Conservation (phyloP, 345 rosid species). For the Euphorbia pulcherrima region DNA sequence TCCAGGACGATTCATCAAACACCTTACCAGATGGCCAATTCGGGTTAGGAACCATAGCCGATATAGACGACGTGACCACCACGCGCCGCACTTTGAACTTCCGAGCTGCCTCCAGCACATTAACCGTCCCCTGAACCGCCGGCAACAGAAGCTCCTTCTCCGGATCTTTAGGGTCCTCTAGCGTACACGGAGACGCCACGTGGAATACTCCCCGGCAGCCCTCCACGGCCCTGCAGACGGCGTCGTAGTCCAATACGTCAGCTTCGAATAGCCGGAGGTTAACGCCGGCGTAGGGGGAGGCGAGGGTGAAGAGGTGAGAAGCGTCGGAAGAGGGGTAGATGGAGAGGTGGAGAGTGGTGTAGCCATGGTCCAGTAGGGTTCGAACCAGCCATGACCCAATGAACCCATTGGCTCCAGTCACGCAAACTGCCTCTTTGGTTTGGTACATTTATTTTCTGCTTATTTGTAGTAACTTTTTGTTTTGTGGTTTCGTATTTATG, state of each 20-base stretch:
- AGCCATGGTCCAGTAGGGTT: constrained; percentile 48
- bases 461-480: no score
- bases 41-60: constrained; percentile 72
- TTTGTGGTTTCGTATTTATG: no score
- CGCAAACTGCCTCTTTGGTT: constrained; percentile 49
- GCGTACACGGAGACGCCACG: constrained; percentile 81
- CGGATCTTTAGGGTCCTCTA: constrained; percentile 62
- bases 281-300: constrained; percentile 33
- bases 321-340: constrained; percentile 59
- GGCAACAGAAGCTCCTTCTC: constrained; percentile 60
- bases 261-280: constrained; percentile 48
- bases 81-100: constrained; percentile 59
- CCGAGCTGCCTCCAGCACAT: constrained; percentile 61
- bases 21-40: constrained; percentile 44
- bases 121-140: constrained; percentile 73
- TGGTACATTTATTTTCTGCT: background rate
- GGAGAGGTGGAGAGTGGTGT: constrained; percentile 58
- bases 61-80: constrained; percentile 74
- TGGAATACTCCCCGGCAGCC: constrained; percentile 83
- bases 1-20: constrained; percentile 76
- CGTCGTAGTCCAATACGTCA: constrained; percentile 51
- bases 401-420: constrained; percentile 84
- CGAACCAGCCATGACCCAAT: constrained; percentile 71
- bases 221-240: constrained; percentile 50
- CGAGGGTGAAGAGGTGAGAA: constrained; percentile 47